These are phyloP conservation scores for Xylaria multiplex DNA, from an alignment of 2,329 filamentous ascomycete genomes.

Conservation along the genomic window DNA sequence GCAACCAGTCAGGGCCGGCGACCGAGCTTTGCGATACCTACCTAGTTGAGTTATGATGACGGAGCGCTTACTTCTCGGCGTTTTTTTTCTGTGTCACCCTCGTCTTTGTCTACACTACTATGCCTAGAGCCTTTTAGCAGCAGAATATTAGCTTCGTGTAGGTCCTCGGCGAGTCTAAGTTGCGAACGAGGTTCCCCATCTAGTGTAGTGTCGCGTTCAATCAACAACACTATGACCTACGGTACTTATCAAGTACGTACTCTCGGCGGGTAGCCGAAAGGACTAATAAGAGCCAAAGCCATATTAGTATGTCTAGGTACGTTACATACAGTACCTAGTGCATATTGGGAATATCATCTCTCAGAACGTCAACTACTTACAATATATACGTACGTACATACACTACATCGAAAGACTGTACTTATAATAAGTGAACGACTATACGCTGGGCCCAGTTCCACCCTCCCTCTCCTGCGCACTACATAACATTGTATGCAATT, in stretches of 20 bases:
- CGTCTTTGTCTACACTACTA: slow-evolving; percentile 8
- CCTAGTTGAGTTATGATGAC: slow-evolving; percentile 31
- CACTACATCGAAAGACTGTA: not conserved
- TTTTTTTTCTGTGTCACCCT: slow-evolving; percentile 29
- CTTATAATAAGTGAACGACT: slow-evolving; percentile 10
- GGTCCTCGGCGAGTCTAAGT: slow-evolving; percentile 31
- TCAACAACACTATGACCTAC: slow-evolving; percentile 4
- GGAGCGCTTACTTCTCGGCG: slow-evolving; percentile 37
- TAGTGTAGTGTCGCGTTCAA: slow-evolving; percentile 26
- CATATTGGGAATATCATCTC: slow-evolving; percentile 8
- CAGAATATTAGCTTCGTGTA: slow-evolving; percentile 21
- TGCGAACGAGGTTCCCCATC: slow-evolving; percentile 31
- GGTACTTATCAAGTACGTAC: slow-evolving; percentile 19
- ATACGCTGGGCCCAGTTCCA: slow-evolving; percentile 22
- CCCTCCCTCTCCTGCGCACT: slow-evolving; percentile 23
- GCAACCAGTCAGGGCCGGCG: slow-evolving; percentile 29
- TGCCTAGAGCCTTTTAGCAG: slow-evolving; percentile 5
- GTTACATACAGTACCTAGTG: slow-evolving; percentile 19
- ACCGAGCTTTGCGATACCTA: slow-evolving; percentile 34
- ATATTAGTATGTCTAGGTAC: not conserved
- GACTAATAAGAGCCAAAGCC: slow-evolving; percentile 18
- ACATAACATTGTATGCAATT: slow-evolving; percentile 7
- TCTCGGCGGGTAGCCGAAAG: slow-evolving; percentile 22
- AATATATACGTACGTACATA: no score
- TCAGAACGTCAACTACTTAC: slow-evolving; percentile 18